phyloP scores from a whole-genome alignment of 148 eudicot species.

The Suaeda aralocaspica region DNA sequence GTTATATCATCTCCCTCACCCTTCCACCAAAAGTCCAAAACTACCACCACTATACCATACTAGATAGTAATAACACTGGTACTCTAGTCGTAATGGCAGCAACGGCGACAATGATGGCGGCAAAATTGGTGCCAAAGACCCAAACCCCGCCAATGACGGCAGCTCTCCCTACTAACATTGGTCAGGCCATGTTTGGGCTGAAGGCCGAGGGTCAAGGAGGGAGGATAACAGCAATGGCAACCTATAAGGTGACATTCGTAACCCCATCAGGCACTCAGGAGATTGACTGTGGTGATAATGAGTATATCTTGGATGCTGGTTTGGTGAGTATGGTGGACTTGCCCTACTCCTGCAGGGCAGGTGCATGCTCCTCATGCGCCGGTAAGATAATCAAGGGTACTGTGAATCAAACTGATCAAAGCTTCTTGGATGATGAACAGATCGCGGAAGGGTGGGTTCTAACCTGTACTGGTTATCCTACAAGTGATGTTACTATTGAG shows the following conservation, averaged over 20 bases:
- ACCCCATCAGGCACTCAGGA: slow-evolving; percentile 44
- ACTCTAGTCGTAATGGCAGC: too few relatives aligned
- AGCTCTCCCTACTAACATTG: slow-evolving; percentile 20
- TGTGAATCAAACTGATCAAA: slow-evolving; percentile 64
- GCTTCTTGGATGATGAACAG: slow-evolving; percentile 77
- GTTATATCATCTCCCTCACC: not conserved
- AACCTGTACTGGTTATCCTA: slow-evolving; percentile 70
- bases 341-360: slow-evolving; percentile 89
- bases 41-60: too few relatives aligned
- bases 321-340: slow-evolving; percentile 59
- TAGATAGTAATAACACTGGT: slow-evolving; percentile 15
- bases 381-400: slow-evolving; percentile 50
- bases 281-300: slow-evolving; percentile 49
- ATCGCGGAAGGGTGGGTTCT: slow-evolving; percentile 58
- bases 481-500: slow-evolving; percentile 49
- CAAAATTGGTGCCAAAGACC: slow-evolving; percentile 42
- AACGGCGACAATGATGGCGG: slow-evolving; percentile 45
- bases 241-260: slow-evolving; percentile 52
- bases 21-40: not conserved
- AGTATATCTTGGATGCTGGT: slow-evolving; percentile 62
- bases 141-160: slow-evolving; percentile 21
- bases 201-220: slow-evolving; percentile 34
- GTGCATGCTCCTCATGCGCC: slow-evolving; percentile 78
- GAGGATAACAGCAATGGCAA: slow-evolving; percentile 42
- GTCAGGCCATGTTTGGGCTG: slow-evolving; percentile 41